Evolutionary conservation across 2,329 filamentous ascomycete species (phyloP), one percentile per base, ranked within the genome.

Genomic region (Clarireedia homoeocarpa): DNA sequence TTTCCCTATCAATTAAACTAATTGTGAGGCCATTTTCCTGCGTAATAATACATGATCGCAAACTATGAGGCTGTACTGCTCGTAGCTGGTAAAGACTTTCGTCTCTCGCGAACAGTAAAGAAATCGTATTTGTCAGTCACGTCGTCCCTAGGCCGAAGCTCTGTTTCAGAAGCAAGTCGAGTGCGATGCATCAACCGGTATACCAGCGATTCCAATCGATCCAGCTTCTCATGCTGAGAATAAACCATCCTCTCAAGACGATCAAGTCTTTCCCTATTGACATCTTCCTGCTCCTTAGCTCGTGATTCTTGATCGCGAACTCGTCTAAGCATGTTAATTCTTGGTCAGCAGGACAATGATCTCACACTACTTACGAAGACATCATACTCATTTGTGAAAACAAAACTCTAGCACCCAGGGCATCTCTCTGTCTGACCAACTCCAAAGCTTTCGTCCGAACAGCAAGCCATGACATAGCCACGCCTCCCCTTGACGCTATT

Each of bases 371-470:
- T 60, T 61, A 72, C 67, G 75, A 75, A 46, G 73, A 72, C 30
- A 77, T 71, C 70, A 77, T 74, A 66, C 73, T 75, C 69, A 75
- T 74, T 63, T 78, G 74, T 55, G 75, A 71, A 60, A 77, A 78
- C 48, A 76, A 70, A 42, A 78, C 74, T 39, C 74, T 68, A 6
- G 69, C 70, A 1, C 74, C 75, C 61, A 76, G 61, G 2, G 72
- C 71, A 52, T 77, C 74, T 48, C 75, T 70, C 67, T 77, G 74
- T 26, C 74, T 69, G 17, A 75, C 73, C 14, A 77, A 62, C 54
- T 77, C 73, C 55, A 77, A 58, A 3, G 74, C 73, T 59, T 76
- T 76, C 7, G 70, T 69, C 34, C 75, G 66, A 12, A 75, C 72
- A 0, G 71, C 68, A 39, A 77, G 57, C 75, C 76, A 77, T 15